Evolutionary conservation across 2,329 filamentous ascomycete species (phyloP).

Genomic region (Colletotrichum spaethianum): DNA sequence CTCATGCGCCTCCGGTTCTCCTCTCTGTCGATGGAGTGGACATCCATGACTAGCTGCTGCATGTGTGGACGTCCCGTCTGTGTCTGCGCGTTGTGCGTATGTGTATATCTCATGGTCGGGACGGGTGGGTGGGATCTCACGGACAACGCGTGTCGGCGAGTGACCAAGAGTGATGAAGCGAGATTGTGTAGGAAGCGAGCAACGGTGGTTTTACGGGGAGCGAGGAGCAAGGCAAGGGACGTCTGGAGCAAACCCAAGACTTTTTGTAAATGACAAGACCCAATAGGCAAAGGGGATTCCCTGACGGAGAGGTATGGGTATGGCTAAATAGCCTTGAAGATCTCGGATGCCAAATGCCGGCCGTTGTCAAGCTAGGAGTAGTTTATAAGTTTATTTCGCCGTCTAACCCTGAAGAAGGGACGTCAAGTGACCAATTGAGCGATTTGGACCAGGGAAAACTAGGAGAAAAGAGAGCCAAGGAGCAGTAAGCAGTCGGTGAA

Average conservation of each 20-base stretch:
- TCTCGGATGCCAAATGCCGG: slow-evolving; percentile 22
- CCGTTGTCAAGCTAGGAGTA: slow-evolving; percentile 1
- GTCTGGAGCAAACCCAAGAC: slow-evolving; percentile 11
- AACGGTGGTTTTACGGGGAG: not conserved
- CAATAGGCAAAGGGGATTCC: slow-evolving; percentile 6
- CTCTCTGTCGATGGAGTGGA: slow-evolving; percentile 52
- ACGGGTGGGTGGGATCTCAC: not conserved
- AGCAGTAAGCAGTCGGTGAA: slow-evolving; percentile 3
- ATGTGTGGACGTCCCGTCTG: not conserved
- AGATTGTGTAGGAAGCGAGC: not conserved
- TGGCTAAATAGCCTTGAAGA: not conserved
- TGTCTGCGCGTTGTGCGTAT: not conserved
- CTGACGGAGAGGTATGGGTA: not conserved
- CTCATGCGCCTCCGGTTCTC: slow-evolving; percentile 72
- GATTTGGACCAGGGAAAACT: not conserved
- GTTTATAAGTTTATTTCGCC: not conserved
- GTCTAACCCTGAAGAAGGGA: not conserved
- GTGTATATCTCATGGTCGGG: not conserved
- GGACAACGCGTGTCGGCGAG: not conserved
- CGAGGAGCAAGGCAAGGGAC: slow-evolving; percentile 5
- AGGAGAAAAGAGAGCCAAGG: not conserved
- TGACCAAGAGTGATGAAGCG: not conserved
- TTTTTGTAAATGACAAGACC: slow-evolving; percentile 25
- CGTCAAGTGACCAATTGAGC: slow-evolving; percentile 15
- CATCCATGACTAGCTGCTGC: slow-evolving; percentile 35